Evolutionary conservation across 75 land plant species (phyloP).

Genomic region (Chamaecyparis obtusa): DNA sequence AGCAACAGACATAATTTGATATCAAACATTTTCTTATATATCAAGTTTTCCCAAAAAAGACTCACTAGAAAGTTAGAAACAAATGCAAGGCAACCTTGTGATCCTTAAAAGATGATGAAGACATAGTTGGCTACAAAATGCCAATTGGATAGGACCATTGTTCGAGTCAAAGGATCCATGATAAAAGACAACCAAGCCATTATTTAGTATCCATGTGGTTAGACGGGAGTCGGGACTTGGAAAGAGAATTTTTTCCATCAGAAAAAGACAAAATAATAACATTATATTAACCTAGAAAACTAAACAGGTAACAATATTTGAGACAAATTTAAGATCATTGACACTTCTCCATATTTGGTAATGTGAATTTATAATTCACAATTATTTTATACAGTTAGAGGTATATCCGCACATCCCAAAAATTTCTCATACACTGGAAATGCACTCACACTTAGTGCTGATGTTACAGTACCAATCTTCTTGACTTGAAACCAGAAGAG

Average conservation of each 20-base stretch:
- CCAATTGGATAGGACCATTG: background rate
- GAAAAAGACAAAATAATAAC: background rate
- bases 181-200: background rate
- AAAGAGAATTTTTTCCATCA: background rate
- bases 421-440: too few relatives aligned
- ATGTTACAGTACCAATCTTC: too few relatives aligned
- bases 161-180: background rate
- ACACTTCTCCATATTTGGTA: background rate
- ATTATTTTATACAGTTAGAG: background rate
- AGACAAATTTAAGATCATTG: background rate
- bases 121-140: background rate
- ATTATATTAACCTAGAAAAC: background rate
- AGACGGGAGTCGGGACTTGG: too few relatives aligned
- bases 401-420: background rate
- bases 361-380: background rate
- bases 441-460: too few relatives aligned
- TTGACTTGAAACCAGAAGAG: too few relatives aligned
- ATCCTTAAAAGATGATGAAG: background rate
- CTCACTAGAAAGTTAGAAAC: background rate
- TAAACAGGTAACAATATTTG: background rate
- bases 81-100: background rate
- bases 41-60: background rate
- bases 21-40: background rate
- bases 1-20: background rate
- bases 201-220: background rate